A percentile compares a stretch with the other conserved stretches of the same genome.
Evolutionary conservation across 345 rosid genomes (phyloP).

Genomic region (Heritiera littoralis): DNA sequence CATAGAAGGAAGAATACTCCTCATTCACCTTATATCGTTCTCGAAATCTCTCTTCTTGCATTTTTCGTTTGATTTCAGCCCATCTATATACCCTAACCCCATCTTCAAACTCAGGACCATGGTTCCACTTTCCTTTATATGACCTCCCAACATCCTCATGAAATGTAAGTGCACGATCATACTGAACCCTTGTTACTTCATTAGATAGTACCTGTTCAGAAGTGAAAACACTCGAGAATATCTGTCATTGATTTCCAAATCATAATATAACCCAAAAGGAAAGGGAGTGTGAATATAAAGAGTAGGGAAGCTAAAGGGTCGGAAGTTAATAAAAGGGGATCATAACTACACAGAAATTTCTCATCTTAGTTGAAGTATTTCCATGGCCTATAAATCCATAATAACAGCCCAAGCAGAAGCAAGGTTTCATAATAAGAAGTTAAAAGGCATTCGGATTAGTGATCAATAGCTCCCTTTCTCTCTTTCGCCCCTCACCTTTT

Average conservation of each 20-base stretch:
- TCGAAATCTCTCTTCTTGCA: conserved; percentile 48
- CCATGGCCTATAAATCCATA: neutral
- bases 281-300: neutral
- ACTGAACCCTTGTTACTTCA: conserved; percentile 60
- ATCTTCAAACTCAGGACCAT: conserved; percentile 50
- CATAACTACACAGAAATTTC: neutral
- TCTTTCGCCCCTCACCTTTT: neutral
- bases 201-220: conserved; percentile 68
- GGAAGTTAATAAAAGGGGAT: neutral
- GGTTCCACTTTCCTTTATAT: conserved; percentile 35
- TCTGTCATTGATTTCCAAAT: neutral
- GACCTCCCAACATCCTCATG: conserved; percentile 42
- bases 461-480: neutral
- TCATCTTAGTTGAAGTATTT: neutral
- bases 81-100: conserved; percentile 49
- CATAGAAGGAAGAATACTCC: conserved; percentile 28
- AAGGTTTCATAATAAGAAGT: neutral
- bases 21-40: conserved; percentile 33
- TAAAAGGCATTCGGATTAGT: neutral
- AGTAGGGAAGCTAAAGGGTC: neutral
- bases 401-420: conserved; percentile 9
- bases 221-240: conserved; percentile 1
- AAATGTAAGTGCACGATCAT: conserved; percentile 54
- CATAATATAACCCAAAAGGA: neutral
- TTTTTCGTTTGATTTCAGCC: conserved; percentile 59